Evolutionary conservation across 139 green algal species (phyloP).

Genomic region (Spirogloea muscicola): DNA sequence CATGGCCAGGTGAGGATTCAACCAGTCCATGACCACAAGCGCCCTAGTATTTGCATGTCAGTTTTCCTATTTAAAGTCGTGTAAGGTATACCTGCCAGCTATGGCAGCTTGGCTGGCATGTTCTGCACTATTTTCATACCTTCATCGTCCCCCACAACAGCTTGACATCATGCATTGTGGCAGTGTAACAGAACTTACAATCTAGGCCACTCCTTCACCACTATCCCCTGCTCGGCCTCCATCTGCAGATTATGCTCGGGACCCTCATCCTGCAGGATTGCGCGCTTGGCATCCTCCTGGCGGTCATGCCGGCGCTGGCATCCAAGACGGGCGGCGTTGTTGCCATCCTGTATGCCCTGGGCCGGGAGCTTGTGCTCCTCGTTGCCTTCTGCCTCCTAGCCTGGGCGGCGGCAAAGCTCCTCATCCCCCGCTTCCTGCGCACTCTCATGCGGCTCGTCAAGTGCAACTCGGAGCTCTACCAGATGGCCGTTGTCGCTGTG

Average conservation of each 20-base stretch:
- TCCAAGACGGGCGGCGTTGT: slow-evolving; percentile 1
- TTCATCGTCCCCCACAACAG: too few relatives aligned
- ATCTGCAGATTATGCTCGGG: slow-evolving; percentile 80
- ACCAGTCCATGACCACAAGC: too few relatives aligned
- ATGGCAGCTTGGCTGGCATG: too few relatives aligned
- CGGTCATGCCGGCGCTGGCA: slow-evolving; percentile 79
- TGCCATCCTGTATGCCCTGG: slow-evolving; percentile 11
- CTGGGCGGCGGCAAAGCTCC: slow-evolving; percentile 47
- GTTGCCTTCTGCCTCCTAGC: slow-evolving; percentile 46
- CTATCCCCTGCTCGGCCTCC: too few relatives aligned
- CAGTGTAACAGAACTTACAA: too few relatives aligned
- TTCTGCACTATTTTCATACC: too few relatives aligned
- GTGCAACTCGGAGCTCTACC: slow-evolving; percentile 69
- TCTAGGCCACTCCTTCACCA: too few relatives aligned
- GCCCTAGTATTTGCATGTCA: too few relatives aligned
- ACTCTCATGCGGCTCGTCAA: slow-evolving; percentile 50
- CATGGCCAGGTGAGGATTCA: slow-evolving; percentile 62
- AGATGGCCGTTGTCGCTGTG: slow-evolving; percentile 72
- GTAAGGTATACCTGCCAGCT: too few relatives aligned
- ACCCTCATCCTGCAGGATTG: slow-evolving; percentile 90
- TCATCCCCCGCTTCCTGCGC: slow-evolving; percentile 62
- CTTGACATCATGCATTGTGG: too few relatives aligned
- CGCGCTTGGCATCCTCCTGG: slow-evolving; percentile 89
- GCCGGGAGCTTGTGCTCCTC: slow-evolving; percentile 25
- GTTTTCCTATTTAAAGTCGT: too few relatives aligned